These are phyloP conservation scores for Blastobotrys americana DNA, from an alignment of 805 yeast genomes.

Conservation along the genomic window DNA sequence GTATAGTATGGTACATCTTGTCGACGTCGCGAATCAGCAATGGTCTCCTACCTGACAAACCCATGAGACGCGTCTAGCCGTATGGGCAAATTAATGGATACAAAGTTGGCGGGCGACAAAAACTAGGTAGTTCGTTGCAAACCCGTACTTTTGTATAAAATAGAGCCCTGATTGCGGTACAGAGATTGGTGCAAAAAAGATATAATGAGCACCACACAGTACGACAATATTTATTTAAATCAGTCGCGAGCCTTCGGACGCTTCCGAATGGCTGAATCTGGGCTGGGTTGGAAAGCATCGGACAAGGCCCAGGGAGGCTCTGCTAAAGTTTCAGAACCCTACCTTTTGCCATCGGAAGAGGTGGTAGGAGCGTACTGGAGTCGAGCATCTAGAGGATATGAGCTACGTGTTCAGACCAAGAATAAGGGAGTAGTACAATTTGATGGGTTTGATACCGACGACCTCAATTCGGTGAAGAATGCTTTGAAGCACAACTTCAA, in stretches of 20 bases:
- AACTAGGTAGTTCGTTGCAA: no score
- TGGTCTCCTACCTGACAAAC: no score
- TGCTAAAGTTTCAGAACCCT: slow-evolving; percentile 57
- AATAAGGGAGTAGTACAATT: slow-evolving; percentile 76
- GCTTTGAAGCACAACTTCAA: slow-evolving; percentile 74
- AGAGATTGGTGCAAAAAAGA: no score
- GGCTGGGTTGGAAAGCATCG: slow-evolving; percentile 89
- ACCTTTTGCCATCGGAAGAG: slow-evolving; percentile 80
- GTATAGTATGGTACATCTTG: no score
- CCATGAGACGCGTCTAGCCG: no score
- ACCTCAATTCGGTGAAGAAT: slow-evolving; percentile 70
- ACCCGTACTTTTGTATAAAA: no score
- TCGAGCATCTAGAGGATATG: slow-evolving; percentile 87
- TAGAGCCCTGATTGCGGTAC: no score
- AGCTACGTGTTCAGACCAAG: slow-evolving; percentile 81
- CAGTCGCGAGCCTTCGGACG: slow-evolving; percentile 80
- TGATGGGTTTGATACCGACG: slow-evolving; percentile 86
- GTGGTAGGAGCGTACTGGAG: slow-evolving; percentile 80
- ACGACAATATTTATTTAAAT: slow-evolving; percentile 83
- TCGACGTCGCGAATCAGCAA: no score
- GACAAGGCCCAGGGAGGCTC: slow-evolving; percentile 40
- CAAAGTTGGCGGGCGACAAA: no score
- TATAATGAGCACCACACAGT: slow-evolving; percentile 42
- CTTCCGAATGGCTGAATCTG: slow-evolving; percentile 92
- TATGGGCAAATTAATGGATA: no score